phyloP scores from a whole-genome alignment of 768 basidiomycete genomes.

The Leucocoprinus birnbaumii region DNA sequence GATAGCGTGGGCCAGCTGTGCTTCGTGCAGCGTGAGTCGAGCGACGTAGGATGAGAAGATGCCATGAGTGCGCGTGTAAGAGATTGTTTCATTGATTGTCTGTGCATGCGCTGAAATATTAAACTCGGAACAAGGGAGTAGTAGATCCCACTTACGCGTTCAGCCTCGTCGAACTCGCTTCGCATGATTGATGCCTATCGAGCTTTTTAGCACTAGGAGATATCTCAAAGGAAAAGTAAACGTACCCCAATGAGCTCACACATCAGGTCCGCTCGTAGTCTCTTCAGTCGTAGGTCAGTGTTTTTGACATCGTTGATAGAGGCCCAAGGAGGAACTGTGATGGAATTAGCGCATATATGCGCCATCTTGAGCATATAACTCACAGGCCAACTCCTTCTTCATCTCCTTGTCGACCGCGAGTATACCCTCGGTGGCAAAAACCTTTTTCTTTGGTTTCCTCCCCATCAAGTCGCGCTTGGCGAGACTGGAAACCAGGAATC shows the following conservation, averaged over 20 bases:
- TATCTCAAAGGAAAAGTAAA: conserved; percentile 3
- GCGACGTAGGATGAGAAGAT: conserved; percentile 57
- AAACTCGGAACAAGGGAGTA: background rate
- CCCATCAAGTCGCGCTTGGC: conserved; percentile 75
- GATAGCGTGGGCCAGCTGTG: conserved; percentile 70
- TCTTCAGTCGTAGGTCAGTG: conserved; percentile 47
- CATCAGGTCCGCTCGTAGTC: conserved; percentile 67
- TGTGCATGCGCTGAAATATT: conserved; percentile 8
- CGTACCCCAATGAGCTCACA: conserved; percentile 68
- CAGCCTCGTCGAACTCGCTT: conserved; percentile 64
- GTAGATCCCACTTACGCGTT: conserved; percentile 37
- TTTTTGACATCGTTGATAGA: conserved; percentile 46
- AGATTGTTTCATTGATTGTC: conserved; percentile 37
- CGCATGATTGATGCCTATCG: conserved; percentile 62
- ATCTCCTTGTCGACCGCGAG: conserved; percentile 45
- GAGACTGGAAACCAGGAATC: conserved; percentile 62
- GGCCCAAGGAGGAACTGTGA: conserved; percentile 54
- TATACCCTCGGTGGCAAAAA: conserved; percentile 67
- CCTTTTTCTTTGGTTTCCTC: conserved; percentile 66
- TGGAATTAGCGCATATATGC: conserved; percentile 5
- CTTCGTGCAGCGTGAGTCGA: conserved; percentile 65
- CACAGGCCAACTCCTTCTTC: conserved; percentile 35
- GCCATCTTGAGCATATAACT: conserved; percentile 17
- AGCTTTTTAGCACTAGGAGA: background rate
- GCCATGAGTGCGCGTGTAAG: conserved; percentile 57